phyloP scores from a whole-genome alignment of 2,329 filamentous ascomycete genomes.

The Nothophoma quercina region DNA sequence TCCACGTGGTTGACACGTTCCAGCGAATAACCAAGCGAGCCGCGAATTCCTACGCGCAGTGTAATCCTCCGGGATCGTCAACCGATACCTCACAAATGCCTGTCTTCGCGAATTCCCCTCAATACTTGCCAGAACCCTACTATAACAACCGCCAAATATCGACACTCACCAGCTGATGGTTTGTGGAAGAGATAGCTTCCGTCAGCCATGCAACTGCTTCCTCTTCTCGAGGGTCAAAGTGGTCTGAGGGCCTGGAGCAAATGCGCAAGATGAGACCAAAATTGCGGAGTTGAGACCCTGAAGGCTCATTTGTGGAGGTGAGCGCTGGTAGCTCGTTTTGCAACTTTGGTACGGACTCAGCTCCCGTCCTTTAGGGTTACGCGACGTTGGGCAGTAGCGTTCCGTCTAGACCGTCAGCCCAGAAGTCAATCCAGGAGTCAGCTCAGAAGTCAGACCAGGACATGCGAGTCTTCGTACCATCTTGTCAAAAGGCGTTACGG shows the following conservation, averaged over 20 bases:
- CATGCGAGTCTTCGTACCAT: background rate
- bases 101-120: background rate
- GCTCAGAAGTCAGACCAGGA: background rate
- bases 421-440: slow-evolving; percentile 2
- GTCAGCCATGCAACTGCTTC: background rate
- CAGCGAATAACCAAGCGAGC: background rate
- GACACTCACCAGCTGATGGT: background rate
- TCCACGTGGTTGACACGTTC: background rate
- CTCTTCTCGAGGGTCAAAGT: background rate
- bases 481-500: background rate
- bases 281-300: slow-evolving; percentile 1
- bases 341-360: background rate
- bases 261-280: background rate
- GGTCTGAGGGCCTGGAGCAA: slow-evolving; percentile 1
- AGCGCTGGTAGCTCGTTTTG: background rate
- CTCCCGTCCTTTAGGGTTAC: background rate
- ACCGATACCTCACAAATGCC: background rate
- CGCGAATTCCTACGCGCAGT: background rate
- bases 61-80: background rate
- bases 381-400: slow-evolving; percentile 11
- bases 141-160: background rate
- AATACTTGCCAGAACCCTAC: background rate
- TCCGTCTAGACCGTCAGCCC: background rate
- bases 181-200: background rate
- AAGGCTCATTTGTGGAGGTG: background rate